Evolutionary conservation across 441 rosid genomes (phyloP).

Genomic region (Populus hybrid): DNA sequence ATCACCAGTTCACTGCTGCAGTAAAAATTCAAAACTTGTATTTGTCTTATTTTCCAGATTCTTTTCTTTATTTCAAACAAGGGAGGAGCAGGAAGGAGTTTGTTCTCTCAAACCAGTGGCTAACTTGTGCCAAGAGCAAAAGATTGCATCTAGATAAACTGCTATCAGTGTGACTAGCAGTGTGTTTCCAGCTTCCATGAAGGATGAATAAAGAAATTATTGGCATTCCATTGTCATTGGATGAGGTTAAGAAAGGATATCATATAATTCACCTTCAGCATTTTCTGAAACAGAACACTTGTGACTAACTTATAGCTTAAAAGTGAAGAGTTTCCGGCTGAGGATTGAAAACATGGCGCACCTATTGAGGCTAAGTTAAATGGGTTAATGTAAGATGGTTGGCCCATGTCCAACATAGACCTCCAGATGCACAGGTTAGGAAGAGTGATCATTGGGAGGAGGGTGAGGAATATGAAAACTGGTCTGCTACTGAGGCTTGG

Average conservation of each 20-base stretch:
- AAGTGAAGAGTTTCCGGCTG: neutral
- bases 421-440: neutral
- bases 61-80: neutral
- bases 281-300: neutral
- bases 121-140: neutral
- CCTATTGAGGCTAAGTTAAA: neutral
- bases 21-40: neutral
- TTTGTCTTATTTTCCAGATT: neutral
- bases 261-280: neutral
- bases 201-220: neutral
- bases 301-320: neutral
- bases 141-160: neutral
- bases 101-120: neutral
- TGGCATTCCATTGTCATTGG: neutral
- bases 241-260: neutral
- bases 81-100: neutral
- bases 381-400: neutral
- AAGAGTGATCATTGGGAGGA: neutral
- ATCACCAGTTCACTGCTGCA: neutral
- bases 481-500: neutral
- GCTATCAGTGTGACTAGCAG: no score
- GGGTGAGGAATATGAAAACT: neutral
- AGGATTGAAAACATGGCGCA: neutral
- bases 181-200: neutral
- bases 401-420: neutral